Base-by-base conservation (phyloP, 2,329 filamentous ascomycete species). In the Calcarisporium arbuscula region DNA sequence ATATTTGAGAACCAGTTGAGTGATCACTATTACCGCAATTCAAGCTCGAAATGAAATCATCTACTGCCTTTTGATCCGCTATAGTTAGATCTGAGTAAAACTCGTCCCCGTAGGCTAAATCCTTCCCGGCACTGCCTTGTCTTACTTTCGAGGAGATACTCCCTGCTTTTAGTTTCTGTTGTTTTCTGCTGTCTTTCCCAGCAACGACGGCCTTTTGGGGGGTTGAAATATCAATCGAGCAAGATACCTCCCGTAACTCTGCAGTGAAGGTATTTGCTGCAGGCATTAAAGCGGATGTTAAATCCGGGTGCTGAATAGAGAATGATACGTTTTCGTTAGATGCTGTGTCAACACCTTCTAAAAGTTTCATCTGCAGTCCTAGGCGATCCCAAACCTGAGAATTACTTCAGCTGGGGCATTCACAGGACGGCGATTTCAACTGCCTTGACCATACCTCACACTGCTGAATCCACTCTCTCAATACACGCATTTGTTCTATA, bases 261-360 rank as follows among this genome's bases (percentile, higher is more conserved):
- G 51, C 49, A 6, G 42, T 48, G 4, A 32, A 27, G 1, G 56
- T 50, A 2, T 39, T 44, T 1, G 31, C 28, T 2, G 60, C 60
- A 6, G 54, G 43, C 6, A 49, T 19, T 17, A 60, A 33, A 12
- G 50, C 41, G 4, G 60, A 62, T 0, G 47, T 45, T 14, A 60
- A 30, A 25, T 56, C 50, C 4, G 56, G 50, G 33, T 65, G 61
- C 31, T 63, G 54, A 7, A 65, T 48, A 1, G 53, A 58, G 26
- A 63, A 62, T 2, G 41, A 36, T 7, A 58, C 30, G 9, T 43
- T 34, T 8, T 45, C 47, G 4, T 47, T 34, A 5, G 45, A n/a
- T n/a, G 20, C 14, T 41, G 36, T 3, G 32, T n/a, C 7, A 11
- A 10, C 22, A 20, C 35, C 34, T 6, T 31, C 30, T n/a, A 46